Percentiles rank a stretch among this genome's conserved stretches.
phyloP scores from a whole-genome alignment of 1,284 basidiomycete genomes.

The Inonotus obliquus region DNA sequence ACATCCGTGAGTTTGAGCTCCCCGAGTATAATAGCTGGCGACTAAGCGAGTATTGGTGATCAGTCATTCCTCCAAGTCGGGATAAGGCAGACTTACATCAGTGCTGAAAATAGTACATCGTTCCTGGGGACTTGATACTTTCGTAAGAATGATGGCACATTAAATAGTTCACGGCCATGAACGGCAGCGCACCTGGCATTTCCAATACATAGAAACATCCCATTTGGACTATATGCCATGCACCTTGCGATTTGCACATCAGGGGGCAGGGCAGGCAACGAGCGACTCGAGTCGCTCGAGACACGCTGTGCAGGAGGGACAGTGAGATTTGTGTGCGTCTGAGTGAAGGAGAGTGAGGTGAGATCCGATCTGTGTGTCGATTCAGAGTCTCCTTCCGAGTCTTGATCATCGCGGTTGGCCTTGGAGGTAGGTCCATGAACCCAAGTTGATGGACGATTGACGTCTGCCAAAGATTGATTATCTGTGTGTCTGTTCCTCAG shows the following conservation, averaged over 20 bases:
- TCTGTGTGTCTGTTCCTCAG: background rate
- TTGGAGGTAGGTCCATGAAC: background rate
- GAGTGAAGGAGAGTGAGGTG: background rate
- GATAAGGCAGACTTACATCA: constrained; percentile 1
- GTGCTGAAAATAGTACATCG: constrained; percentile 14
- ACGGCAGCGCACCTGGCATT: constrained; percentile 1
- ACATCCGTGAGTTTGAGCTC: constrained; percentile 4
- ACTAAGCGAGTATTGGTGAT: background rate
- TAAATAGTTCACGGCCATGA: background rate
- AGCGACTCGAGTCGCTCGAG: constrained; percentile 13
- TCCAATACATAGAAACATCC: constrained; percentile 16
- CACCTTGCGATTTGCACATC: constrained; percentile 10
- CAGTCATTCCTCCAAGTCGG: background rate
- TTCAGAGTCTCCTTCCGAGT: background rate
- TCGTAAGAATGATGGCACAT: background rate
- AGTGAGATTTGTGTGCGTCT: background rate
- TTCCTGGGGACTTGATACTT: constrained; percentile 4
- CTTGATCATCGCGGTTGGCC: background rate
- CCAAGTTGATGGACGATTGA: background rate
- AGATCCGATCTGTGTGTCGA: constrained; percentile 2
- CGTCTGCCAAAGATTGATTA: background rate
- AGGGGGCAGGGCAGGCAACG: constrained; percentile 8
- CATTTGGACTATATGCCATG: constrained; percentile 16
- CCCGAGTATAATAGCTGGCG: constrained; percentile 10
- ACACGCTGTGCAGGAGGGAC: constrained; percentile 6